These are phyloP conservation scores for Malus orientalis DNA, from an alignment of 306 rosid genomes.

Conservation along the genomic window DNA sequence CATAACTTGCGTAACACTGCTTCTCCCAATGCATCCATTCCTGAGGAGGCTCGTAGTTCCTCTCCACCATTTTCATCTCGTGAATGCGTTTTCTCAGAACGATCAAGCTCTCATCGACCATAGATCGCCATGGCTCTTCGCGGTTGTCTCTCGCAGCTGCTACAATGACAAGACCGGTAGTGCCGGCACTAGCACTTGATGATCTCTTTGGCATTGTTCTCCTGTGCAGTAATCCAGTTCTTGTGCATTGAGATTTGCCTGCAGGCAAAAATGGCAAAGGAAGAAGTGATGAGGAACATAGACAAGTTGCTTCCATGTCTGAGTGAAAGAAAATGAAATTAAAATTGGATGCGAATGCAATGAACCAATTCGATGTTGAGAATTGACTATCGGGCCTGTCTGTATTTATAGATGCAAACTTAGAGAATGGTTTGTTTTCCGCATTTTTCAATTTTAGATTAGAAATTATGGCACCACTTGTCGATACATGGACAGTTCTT, in stretches of 20 bases:
- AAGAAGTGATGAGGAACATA: background rate
- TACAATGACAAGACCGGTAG: background rate
- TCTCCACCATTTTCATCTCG: constrained; percentile 70
- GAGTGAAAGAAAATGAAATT: background rate
- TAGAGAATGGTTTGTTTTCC: background rate
- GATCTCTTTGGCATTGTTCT: background rate
- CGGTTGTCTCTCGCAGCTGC: background rate
- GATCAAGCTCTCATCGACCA: constrained; percentile 62
- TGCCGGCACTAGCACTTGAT: background rate
- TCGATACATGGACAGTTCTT: background rate
- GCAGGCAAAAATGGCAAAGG: background rate
- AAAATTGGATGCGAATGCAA: background rate
- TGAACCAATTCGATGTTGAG: background rate
- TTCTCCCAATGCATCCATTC: constrained; percentile 60
- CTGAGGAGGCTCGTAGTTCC: constrained; percentile 53
- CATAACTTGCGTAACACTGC: constrained; percentile 18
- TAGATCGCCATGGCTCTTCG: background rate
- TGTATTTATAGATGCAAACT: background rate
- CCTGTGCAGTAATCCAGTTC: background rate
- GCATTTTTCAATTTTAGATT: background rate
- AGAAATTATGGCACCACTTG: background rate
- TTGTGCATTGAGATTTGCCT: background rate
- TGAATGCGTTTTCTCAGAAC: constrained; percentile 53
- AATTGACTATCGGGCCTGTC: background rate
- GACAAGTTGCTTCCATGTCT: background rate